Evolutionary conservation across 2,329 filamentous ascomycete genomes (phyloP).

Genomic region (Orbilia javanica): DNA sequence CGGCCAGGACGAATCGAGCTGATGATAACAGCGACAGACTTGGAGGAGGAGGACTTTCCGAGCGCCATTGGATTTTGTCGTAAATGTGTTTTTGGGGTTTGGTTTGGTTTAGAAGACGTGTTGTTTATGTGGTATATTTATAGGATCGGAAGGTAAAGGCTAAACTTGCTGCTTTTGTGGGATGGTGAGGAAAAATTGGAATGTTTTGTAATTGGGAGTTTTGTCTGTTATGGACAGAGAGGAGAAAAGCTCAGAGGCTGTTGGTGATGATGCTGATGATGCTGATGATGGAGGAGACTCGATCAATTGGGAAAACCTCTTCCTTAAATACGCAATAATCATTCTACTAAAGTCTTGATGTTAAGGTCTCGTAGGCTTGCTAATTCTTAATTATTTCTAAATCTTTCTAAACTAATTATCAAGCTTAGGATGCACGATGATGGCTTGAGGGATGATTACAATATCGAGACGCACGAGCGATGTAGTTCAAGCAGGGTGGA

Average conservation of each 20-base stretch:
- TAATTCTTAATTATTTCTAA: constrained; percentile 4
- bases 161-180: constrained; percentile 33
- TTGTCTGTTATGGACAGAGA: no score
- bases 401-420: constrained; percentile 6
- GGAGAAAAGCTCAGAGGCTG: constrained; percentile 12
- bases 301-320: not conserved
- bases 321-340: not conserved
- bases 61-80: constrained; percentile 45
- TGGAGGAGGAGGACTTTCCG: constrained; percentile 40
- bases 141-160: constrained; percentile 10
- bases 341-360: not conserved
- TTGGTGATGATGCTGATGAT: constrained; percentile 20
- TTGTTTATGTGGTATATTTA: constrained; percentile 44
- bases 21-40: constrained; percentile 64
- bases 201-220: not conserved
- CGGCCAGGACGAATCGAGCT: constrained; percentile 64
- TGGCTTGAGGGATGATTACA: constrained; percentile 26
- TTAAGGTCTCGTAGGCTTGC: not conserved
- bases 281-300: constrained; percentile 31
- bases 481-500: not conserved
- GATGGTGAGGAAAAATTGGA: not conserved
- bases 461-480: not conserved
- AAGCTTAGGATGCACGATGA: not conserved
- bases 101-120: constrained; percentile 6
- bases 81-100: not conserved